Evolutionary conservation across 768 basidiomycete species (phyloP).

Genomic region (Tephrocybe sp.): DNA sequence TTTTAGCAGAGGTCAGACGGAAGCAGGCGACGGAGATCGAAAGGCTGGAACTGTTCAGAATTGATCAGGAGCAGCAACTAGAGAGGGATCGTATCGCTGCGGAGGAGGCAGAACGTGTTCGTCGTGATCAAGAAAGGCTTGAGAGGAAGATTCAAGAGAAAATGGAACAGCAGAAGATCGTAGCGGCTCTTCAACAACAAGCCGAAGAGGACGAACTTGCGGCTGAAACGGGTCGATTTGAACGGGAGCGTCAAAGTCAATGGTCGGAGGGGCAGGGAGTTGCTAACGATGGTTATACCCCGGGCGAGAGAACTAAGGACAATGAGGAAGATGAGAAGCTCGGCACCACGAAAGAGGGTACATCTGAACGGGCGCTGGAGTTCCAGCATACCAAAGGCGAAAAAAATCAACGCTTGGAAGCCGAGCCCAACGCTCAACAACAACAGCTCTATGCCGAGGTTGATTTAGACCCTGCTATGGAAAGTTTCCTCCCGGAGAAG

Average conservation of each 20-base stretch:
- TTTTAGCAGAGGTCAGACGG: conserved; percentile 39
- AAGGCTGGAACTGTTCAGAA: conserved; percentile 36
- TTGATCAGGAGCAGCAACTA: conserved; percentile 32
- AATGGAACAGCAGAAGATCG: conserved; percentile 19
- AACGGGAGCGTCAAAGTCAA: conserved; percentile 24
- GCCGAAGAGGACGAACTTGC: conserved; percentile 22
- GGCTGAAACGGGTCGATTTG: conserved; percentile 19
- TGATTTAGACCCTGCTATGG: no score
- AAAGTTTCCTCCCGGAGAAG: no score
- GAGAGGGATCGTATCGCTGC: conserved; percentile 34
- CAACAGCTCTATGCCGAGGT: neutral
- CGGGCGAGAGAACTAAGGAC: conserved; percentile 33
- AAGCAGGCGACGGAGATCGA: conserved; percentile 40
- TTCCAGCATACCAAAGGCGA: neutral
- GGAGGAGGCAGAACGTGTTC: conserved; percentile 34
- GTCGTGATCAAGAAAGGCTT: conserved; percentile 29
- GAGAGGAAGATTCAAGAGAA: conserved; percentile 25
- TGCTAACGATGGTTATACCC: no score
- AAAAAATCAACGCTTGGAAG: conserved; percentile 20
- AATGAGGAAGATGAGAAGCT: conserved; percentile 26
- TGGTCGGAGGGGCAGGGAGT: conserved; percentile 27
- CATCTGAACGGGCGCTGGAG: conserved; percentile 26
- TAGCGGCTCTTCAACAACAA: conserved; percentile 20
- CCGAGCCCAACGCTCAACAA: conserved; percentile 20
- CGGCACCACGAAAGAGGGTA: conserved; percentile 32